Percentiles rank a stretch among this genome's conserved stretches.
phyloP scores from a whole-genome alignment of 345 rosid genomes.

The Cardiospermum halicacabum region DNA sequence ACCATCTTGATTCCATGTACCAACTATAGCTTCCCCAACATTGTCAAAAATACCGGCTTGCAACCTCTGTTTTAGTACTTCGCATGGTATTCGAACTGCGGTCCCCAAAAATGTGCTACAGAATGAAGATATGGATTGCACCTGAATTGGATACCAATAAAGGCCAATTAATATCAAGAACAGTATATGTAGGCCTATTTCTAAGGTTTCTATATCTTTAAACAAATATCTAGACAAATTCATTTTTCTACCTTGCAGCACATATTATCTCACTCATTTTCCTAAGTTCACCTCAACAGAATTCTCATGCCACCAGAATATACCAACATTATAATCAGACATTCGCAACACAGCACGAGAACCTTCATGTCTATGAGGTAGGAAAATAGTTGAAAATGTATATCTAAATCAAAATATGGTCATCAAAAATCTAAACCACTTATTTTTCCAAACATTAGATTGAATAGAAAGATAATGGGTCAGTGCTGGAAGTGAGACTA shows the following conservation, averaged over 20 bases:
- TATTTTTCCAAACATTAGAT: background rate
- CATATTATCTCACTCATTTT: background rate
- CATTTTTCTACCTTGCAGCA: background rate
- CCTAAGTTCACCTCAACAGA: background rate
- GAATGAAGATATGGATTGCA: slow-evolving; percentile 90
- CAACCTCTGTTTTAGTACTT: slow-evolving; percentile 94
- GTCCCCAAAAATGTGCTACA: slow-evolving; percentile 95
- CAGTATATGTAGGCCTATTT: background rate
- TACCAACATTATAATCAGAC: background rate
- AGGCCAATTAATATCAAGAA: background rate
- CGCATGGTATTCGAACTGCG: slow-evolving; percentile 91
- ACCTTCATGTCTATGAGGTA: background rate
- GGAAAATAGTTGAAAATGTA: background rate
- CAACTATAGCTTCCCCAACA: slow-evolving; percentile 87
- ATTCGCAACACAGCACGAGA: background rate
- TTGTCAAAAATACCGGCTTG: slow-evolving; percentile 89
- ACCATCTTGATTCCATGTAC: slow-evolving; percentile 95
- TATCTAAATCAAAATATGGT: background rate
- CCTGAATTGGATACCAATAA: slow-evolving; percentile 38
- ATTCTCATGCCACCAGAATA: background rate
- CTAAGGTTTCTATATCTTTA: background rate
- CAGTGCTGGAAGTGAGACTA: background rate
- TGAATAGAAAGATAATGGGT: background rate
- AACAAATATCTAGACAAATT: background rate
- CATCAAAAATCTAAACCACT: background rate